Percentiles rank a stretch among this genome's conserved stretches.
Conservation (phyloP, 768 basidiomycete species). For the Pholiota conissans region DNA sequence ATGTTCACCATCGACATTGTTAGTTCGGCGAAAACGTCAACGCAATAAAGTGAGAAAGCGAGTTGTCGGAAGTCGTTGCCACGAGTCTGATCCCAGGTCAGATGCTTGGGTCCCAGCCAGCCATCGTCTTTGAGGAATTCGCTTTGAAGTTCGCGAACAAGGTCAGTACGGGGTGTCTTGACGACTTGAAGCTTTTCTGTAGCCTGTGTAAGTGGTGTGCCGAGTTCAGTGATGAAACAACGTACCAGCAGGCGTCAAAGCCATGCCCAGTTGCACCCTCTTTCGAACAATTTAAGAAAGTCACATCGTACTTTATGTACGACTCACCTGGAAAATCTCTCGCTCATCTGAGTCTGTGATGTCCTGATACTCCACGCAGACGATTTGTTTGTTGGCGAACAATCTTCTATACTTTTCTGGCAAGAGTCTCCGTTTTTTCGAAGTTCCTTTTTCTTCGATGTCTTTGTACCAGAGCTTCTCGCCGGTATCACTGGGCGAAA, state of each 20-base stretch:
- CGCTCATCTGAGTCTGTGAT: constrained; percentile 57
- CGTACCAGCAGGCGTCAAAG: constrained; percentile 67
- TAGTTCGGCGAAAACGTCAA: constrained; percentile 37
- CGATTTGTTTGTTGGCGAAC: constrained; percentile 75
- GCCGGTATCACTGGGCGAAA: constrained; percentile 27
- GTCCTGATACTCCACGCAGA: constrained; percentile 77
- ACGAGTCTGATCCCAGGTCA: constrained; percentile 51
- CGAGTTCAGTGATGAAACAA: constrained; percentile 3
- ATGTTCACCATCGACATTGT: constrained; percentile 23
- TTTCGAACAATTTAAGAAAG: constrained; percentile 27
- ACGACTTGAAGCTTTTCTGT: constrained; percentile 71
- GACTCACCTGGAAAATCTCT: constrained; percentile 71
- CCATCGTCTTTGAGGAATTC: constrained; percentile 42
- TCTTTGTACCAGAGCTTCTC: constrained; percentile 58
- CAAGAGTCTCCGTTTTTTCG: constrained; percentile 32
- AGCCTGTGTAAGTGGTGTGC: background rate
- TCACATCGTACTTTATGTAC: too few species aligned
- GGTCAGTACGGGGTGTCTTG: constrained; percentile 52
- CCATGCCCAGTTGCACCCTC: constrained; percentile 80
- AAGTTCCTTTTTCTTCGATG: constrained; percentile 10
- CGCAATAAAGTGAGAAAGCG: constrained; percentile 50
- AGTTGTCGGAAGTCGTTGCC: constrained; percentile 62
- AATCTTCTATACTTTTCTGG: constrained; percentile 56
- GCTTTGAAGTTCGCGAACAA: constrained; percentile 57
- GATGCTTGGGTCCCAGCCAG: constrained; percentile 30